phyloP scores from a whole-genome alignment of 2,329 filamentous ascomycete genomes.

The Neonectria faginata region DNA sequence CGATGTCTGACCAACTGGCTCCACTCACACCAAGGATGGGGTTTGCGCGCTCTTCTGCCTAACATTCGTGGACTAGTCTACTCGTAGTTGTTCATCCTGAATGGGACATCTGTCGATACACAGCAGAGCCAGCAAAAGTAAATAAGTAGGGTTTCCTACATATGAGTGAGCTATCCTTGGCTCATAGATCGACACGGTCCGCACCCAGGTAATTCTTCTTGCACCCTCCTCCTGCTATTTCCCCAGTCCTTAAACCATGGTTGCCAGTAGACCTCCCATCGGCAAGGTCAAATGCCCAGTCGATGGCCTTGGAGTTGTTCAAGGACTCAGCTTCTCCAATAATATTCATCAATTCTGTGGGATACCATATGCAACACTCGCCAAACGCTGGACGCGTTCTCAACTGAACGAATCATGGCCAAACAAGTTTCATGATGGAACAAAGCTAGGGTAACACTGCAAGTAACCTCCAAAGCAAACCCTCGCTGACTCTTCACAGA shows the following conservation, averaged over 20 bases:
- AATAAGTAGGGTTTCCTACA: not conserved
- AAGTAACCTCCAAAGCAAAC: accelerated
- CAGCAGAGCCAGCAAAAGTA: not conserved
- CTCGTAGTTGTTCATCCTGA: not conserved
- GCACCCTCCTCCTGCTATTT: no score
- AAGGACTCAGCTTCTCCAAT: conserved; percentile 25
- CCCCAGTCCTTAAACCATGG: not conserved
- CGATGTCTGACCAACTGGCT: no score
- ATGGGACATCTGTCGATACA: not conserved
- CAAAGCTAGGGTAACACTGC: conserved; percentile 22
- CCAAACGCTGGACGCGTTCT: conserved; percentile 34
- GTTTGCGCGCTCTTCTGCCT: conserved; percentile 2
- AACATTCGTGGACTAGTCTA: not conserved
- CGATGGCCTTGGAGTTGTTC: conserved; percentile 4
- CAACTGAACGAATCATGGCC: conserved; percentile 21
- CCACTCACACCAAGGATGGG: not conserved
- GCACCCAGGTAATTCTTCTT: not conserved
- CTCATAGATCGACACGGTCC: no score
- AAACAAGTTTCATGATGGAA: conserved; percentile 27
- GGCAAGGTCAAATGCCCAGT: conserved; percentile 11
- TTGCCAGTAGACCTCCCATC: conserved; percentile 11
- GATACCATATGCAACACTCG: conserved; percentile 30
- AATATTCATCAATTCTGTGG: conserved; percentile 30
- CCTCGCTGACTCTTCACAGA: conserved; percentile 7
- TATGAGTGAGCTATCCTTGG: no score